Conservation (phyloP, 208 protist genomes). For the Polymyxa betae region DNA sequence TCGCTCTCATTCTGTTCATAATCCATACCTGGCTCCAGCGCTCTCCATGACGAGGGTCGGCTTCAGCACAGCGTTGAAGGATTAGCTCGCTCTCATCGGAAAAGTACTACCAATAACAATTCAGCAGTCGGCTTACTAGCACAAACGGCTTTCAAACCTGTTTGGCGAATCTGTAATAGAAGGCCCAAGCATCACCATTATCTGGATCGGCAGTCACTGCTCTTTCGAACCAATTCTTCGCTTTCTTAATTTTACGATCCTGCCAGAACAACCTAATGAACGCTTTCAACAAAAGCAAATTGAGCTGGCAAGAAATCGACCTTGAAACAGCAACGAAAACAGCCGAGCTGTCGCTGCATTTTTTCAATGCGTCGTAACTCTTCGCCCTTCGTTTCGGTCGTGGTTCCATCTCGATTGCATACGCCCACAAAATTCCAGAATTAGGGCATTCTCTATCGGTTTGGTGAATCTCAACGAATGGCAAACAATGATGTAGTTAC, state of each 20-base stretch:
- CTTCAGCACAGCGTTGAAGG: slow-evolving; percentile 51
- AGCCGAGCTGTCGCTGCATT: slow-evolving; percentile 76
- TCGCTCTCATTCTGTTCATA: background rate
- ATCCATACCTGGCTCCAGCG: slow-evolving; percentile 40
- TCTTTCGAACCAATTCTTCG: slow-evolving; percentile 78
- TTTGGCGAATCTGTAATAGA: slow-evolving; percentile 79
- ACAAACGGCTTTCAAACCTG: slow-evolving; percentile 5
- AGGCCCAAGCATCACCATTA: slow-evolving; percentile 83
- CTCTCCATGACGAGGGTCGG: slow-evolving; percentile 54
- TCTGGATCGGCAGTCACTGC: slow-evolving; percentile 73
- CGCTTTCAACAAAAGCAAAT: background rate
- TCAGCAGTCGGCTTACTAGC: background rate
- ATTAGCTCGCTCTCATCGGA: background rate
- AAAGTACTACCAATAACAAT: background rate
- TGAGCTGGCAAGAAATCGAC: background rate
- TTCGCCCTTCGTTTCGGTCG: slow-evolving; percentile 70
- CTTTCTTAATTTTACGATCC: slow-evolving; percentile 80
- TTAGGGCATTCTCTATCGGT: slow-evolving; percentile 71
- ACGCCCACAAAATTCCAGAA: slow-evolving; percentile 79
- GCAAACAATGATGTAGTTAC: background rate
- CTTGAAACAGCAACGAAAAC: slow-evolving; percentile 77
- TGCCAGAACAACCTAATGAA: slow-evolving; percentile 76
- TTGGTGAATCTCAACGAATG: background rate
- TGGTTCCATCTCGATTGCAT: slow-evolving; percentile 79
- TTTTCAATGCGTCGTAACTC: slow-evolving; percentile 79